Percentiles rank a stretch among this genome's conserved stretches.
Evolutionary conservation across 371 early-diverging fungal genomes (phyloP).

Genomic region (Catenaria anguillulae): DNA sequence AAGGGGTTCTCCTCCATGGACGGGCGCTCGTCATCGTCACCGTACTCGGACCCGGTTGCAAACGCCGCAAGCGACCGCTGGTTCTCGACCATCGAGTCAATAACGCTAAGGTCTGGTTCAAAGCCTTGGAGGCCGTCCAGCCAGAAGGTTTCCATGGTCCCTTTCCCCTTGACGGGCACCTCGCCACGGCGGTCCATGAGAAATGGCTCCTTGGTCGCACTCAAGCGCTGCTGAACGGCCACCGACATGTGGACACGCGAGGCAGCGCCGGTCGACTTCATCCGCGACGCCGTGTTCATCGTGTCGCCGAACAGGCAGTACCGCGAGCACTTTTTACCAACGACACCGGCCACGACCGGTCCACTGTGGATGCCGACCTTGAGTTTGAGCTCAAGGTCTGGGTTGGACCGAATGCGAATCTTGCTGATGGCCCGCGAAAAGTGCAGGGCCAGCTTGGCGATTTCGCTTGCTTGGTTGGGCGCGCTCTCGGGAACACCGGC

Average conservation of each 20-base stretch:
- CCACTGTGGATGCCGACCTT: slow-evolving; percentile 23
- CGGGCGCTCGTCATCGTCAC: too few relatives aligned
- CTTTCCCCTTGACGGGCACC: slow-evolving; percentile 21
- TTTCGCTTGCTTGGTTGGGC: slow-evolving; percentile 17
- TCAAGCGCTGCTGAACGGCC: not conserved
- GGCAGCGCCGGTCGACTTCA: not conserved
- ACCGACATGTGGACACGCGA: not conserved
- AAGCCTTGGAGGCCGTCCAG: slow-evolving; percentile 13
- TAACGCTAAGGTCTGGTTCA: not conserved
- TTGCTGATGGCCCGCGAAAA: slow-evolving; percentile 8
- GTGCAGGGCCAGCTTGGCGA: slow-evolving; percentile 14
- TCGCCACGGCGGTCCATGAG: not conserved
- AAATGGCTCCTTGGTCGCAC: not conserved
- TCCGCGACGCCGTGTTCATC: slow-evolving; percentile 8
- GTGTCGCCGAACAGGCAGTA: slow-evolving; percentile 14
- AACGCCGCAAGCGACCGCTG: not conserved
- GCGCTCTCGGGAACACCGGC: slow-evolving; percentile 15
- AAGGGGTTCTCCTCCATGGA: too few relatives aligned
- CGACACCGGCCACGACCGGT: slow-evolving; percentile 25
- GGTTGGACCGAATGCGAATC: slow-evolving; percentile 7
- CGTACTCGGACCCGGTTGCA: not conserved
- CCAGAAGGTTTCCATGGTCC: slow-evolving; percentile 28
- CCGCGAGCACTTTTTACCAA: slow-evolving; percentile 18
- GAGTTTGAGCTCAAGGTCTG: slow-evolving; percentile 16
- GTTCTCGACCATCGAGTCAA: not conserved